Conservation (phyloP, 495 filamentous ascomycete species). For the Podospora comata region DNA sequence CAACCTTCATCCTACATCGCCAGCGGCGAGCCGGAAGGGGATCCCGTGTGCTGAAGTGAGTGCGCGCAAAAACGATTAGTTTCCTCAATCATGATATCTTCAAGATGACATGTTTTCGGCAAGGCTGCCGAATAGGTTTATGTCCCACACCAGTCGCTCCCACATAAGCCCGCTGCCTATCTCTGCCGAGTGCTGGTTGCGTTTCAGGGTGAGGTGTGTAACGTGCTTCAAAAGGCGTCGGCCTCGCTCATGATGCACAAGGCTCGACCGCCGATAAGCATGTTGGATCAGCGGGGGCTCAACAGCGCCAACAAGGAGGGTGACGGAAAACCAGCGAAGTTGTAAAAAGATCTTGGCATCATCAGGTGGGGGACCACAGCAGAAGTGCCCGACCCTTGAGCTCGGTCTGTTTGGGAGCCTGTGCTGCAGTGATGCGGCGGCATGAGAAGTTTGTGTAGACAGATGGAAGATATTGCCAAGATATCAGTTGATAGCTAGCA, state of each 20-base stretch:
- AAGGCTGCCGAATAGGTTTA: background rate
- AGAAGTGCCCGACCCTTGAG: background rate
- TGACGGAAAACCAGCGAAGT: background rate
- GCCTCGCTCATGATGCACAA: background rate
- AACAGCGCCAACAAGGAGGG: background rate
- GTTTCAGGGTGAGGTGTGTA: background rate
- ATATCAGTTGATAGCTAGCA: background rate
- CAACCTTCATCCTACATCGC: background rate
- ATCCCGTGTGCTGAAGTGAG: background rate
- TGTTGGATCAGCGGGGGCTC: background rate
- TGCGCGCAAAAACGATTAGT: background rate
- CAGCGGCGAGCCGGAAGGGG: background rate
- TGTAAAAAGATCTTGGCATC: background rate
- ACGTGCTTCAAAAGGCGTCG: background rate
- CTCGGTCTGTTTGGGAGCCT: background rate
- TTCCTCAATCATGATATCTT: background rate
- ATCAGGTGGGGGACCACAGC: background rate
- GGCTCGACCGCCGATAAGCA: background rate
- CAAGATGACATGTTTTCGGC: background rate
- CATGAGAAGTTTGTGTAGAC: background rate
- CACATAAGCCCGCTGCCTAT: background rate
- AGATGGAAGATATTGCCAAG: background rate
- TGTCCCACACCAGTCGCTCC: background rate
- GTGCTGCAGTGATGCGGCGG: background rate
- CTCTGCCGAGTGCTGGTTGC: background rate